Base-by-base conservation (phyloP, 2,329 filamentous ascomycete genomes). In the Aspergillus ibericus region DNA sequence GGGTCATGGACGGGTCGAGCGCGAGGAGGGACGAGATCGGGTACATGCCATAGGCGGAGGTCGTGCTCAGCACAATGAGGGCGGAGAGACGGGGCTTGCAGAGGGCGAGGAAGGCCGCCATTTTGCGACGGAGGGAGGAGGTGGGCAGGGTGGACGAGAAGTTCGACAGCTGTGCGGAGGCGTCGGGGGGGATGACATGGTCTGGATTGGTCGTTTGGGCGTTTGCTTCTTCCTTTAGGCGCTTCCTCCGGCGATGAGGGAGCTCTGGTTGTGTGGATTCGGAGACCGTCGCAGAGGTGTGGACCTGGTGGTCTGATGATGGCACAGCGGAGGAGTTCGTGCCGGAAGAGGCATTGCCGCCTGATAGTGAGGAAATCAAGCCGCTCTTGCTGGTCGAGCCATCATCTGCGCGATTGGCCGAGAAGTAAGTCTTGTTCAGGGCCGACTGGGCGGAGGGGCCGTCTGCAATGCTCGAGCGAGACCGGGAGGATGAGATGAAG, bases 11-110 rank as follows among this genome's bases (percentile, higher is more conserved):
- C 46, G 97, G 84, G 16, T 92, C 95, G 1, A 95, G 92, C 6
- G 87, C 82, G 53, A 99, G 86, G 63, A 98, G 87, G 55, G 91
- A 88, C 1, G 93, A 93, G 1, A 96, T 90, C 0, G 95, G 95
- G 74, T 97, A 99, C 56, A 99, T 82, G 15, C 92, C 91, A 76
- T 98, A 99, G 3, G 93, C 86, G 2, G 91, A 90, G 74, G 95
- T 96, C 27, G 93, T 91, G 0, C 92, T 92, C 49, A 99, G 87
- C 32, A 96, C 89, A 61, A 99, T 89, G 48, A 99, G 87, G 67
- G 96, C 89, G 7, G 92, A 93, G 50, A 99, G 86, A 54, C 93
- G 92, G 3, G 95, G 95, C 74, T 99, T 99, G n/a, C 93, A 90
- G 65, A 99, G 87, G 25, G 95, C 91, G 63, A 99, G 88, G 68